A percentile compares a stretch with the other conserved stretches of the same genome.
Conservation (phyloP, 2,329 filamentous ascomycete genomes). For the Pseudogymnoascus pannorum region DNA sequence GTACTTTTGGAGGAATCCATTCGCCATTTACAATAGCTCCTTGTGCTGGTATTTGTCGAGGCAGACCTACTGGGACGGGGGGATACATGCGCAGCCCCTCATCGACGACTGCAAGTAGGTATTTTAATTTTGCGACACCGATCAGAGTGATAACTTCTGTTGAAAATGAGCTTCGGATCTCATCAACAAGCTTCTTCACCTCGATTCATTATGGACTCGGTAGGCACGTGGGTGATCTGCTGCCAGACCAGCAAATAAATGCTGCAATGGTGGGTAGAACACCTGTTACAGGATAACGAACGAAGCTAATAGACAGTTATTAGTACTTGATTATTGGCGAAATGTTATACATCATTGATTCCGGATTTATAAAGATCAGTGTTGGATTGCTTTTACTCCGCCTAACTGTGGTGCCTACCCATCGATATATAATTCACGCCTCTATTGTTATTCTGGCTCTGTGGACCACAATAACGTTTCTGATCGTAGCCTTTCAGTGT, state of each 20-base stretch:
- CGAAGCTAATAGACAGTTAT: neutral
- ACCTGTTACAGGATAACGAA: neutral
- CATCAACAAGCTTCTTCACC: slow-evolving; percentile 32
- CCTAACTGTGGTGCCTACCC: neutral
- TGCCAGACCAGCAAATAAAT: slow-evolving; percentile 10
- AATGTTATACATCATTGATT: neutral
- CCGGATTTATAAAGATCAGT: neutral
- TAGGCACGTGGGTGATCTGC: slow-evolving; percentile 14
- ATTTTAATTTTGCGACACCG: slow-evolving; percentile 19
- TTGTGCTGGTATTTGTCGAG: slow-evolving; percentile 15
- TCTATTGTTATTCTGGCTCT: neutral
- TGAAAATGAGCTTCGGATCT: slow-evolving; percentile 35
- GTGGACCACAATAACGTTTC: neutral
- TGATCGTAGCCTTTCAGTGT: neutral
- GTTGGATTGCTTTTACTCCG: neutral
- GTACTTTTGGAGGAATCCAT: slow-evolving; percentile 11
- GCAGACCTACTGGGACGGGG: slow-evolving; percentile 15
- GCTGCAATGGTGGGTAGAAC: slow-evolving; percentile 14
- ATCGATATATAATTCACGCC: neutral
- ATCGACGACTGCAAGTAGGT: slow-evolving; percentile 31
- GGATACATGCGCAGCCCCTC: slow-evolving; percentile 31
- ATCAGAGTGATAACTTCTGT: slow-evolving; percentile 17
- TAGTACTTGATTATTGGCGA: neutral
- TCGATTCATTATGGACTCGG: slow-evolving; percentile 18
- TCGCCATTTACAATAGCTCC: slow-evolving; percentile 17